Conservation (phyloP, 495 filamentous ascomycete species). For the Annulohypoxylon stygium region DNA sequence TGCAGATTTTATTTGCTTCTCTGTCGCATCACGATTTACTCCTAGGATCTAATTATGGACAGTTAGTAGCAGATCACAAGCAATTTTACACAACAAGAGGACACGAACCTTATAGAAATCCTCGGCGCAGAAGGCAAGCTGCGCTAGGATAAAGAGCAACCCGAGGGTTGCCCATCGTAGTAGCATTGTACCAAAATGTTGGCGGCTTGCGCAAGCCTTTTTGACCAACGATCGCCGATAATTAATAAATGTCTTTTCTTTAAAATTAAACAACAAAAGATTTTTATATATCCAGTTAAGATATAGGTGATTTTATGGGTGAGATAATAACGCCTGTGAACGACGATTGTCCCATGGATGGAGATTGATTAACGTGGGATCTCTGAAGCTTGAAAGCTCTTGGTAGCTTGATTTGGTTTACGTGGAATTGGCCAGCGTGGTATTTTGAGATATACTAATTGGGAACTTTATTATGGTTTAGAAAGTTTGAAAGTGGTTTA, state of each 20-base stretch:
- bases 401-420: too few species aligned
- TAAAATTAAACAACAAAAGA: constrained; percentile 1
- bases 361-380: constrained; percentile 27
- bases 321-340: constrained; percentile 11
- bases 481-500: constrained; percentile 17
- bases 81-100: constrained; percentile 1
- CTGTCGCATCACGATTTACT: constrained; percentile 82
- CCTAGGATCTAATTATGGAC: constrained; percentile 73
- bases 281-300: neutral
- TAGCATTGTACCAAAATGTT: constrained; percentile 52
- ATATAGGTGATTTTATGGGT: constrained; percentile 1
- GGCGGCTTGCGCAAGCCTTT: constrained; percentile 29
- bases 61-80: constrained; percentile 27
- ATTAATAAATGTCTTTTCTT: constrained; percentile 9
- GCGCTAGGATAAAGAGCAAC: constrained; percentile 61
- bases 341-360: constrained; percentile 36
- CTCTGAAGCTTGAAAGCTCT: neutral
- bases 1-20: constrained; percentile 94
- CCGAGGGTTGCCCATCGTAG: constrained; percentile 56
- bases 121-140: constrained; percentile 65
- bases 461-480: constrained; percentile 15
- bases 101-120: constrained; percentile 88
- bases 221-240: neutral
- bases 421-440: constrained; percentile 35
- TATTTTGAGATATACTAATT: neutral